phyloP scores from a whole-genome alignment of 306 rosid species.

The Cajanus cajan region DNA sequence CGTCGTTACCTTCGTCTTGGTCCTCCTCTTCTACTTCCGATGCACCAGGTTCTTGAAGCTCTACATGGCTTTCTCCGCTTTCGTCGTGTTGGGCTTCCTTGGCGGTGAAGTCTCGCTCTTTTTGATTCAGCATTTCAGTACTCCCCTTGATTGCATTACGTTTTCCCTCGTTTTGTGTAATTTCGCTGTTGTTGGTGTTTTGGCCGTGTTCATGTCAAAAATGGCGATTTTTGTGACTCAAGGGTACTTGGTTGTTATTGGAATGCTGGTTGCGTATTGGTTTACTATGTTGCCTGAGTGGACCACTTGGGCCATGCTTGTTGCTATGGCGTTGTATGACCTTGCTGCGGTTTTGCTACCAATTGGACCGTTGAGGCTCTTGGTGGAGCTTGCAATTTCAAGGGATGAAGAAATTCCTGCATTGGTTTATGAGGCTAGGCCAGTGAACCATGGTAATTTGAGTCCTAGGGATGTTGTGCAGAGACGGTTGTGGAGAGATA shows the following conservation, averaged over 20 bases:
- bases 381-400: conserved; percentile 88
- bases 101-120: conserved; percentile 70
- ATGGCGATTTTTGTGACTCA: conserved; percentile 83
- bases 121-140: conserved; percentile 47
- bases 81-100: conserved; percentile 68
- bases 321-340: conserved; percentile 91
- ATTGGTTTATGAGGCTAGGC: conserved; percentile 93
- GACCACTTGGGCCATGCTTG: conserved; percentile 89
- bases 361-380: conserved; percentile 76
- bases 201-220: conserved; percentile 89
- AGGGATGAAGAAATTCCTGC: conserved; percentile 97
- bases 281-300: conserved; percentile 96
- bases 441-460: conserved; percentile 48
- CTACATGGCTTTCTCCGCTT: conserved; percentile 87
- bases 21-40: conserved; percentile 80
- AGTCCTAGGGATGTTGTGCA: conserved; percentile 36
- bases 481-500: conserved; percentile 83
- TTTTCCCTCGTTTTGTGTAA: conserved; percentile 59
- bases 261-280: conserved; percentile 88
- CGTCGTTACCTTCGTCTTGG: conserved; percentile 65
- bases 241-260: conserved; percentile 79
- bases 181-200: conserved; percentile 85
- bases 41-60: conserved; percentile 69
- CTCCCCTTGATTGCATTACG: conserved; percentile 70
- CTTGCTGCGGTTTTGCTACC: conserved; percentile 92